Conservation (phyloP, 768 basidiomycete species). For the Mycena amicta region DNA sequence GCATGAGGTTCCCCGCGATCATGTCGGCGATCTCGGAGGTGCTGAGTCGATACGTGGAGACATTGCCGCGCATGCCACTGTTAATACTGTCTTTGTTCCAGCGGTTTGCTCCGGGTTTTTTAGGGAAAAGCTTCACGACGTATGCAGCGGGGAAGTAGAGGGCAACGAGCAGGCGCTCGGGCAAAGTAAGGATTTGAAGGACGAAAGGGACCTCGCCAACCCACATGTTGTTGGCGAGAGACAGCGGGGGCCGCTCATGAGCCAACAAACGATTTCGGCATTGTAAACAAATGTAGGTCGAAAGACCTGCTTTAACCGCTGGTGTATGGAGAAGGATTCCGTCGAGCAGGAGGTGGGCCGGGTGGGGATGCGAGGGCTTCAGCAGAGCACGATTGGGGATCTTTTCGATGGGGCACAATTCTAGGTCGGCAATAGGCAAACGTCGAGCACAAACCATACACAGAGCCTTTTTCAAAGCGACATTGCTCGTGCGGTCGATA, state of each 20-base stretch:
- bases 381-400: background rate
- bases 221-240: conserved; percentile 28
- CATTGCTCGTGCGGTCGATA: background rate
- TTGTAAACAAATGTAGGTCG: background rate
- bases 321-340: background rate
- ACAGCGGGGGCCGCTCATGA: background rate
- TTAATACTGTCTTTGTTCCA: background rate
- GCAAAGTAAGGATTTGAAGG: conserved; percentile 22
- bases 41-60: conserved; percentile 21
- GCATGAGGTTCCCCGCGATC: conserved; percentile 24
- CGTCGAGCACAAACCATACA: background rate
- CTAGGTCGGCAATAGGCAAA: background rate
- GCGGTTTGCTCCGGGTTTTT: conserved; percentile 1
- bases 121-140: conserved; percentile 29
- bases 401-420: background rate
- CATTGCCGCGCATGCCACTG: conserved; percentile 25
- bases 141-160: conserved; percentile 22
- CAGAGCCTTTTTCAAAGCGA: background rate
- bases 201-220: conserved; percentile 24
- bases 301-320: background rate
- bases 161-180: conserved; percentile 28
- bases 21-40: conserved; percentile 16
- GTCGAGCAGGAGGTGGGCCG: background rate
- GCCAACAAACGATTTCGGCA: background rate
- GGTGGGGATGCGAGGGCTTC: background rate